Evolutionary conservation across 371 early-diverging fungal species (phyloP).

Genomic region (Fennellomyces sp.): DNA sequence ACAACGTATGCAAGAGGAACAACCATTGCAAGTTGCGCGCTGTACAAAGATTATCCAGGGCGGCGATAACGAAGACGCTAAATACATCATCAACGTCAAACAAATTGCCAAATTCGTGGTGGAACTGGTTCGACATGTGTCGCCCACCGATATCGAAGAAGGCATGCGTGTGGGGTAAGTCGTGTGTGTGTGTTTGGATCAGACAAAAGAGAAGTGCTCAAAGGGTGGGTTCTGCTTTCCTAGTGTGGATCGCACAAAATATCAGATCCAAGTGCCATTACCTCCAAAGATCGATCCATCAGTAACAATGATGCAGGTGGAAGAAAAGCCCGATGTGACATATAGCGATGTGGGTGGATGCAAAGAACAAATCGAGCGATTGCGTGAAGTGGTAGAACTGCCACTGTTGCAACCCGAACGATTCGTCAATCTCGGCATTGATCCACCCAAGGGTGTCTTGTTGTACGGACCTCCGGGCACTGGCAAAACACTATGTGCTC

Average conservation of each 20-base stretch:
- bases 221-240: too few relatives aligned
- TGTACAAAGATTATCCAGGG: slow-evolving; percentile 97
- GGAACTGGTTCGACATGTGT: slow-evolving; percentile 94
- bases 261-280: slow-evolving; percentile 95
- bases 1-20: slow-evolving; percentile 95
- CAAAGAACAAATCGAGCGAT: slow-evolving; percentile 99
- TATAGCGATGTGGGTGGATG: slow-evolving; percentile 99
- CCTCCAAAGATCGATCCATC: slow-evolving; percentile 97
- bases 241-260: slow-evolving; percentile 99
- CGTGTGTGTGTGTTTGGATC: neutral
- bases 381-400: slow-evolving; percentile 99
- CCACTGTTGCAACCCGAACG: slow-evolving; percentile 99
- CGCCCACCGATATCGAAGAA: slow-evolving; percentile 98
- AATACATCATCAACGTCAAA: slow-evolving; percentile 99
- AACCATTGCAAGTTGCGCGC: slow-evolving; percentile 97
- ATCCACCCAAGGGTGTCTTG: slow-evolving; percentile 99
- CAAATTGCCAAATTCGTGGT: slow-evolving; percentile 99
- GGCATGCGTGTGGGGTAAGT: slow-evolving; percentile 98
- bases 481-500: slow-evolving; percentile 99
- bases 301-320: slow-evolving; percentile 99
- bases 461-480: slow-evolving; percentile 99
- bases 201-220: too few relatives aligned
- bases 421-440: slow-evolving; percentile 99
- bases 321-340: slow-evolving; percentile 99
- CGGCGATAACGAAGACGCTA: slow-evolving; percentile 75